Percentiles rank a stretch among this genome's conserved stretches.
Conservation (phyloP, 176 grass and related monocot genomes). For the Miscanthus lutarioriparius region DNA sequence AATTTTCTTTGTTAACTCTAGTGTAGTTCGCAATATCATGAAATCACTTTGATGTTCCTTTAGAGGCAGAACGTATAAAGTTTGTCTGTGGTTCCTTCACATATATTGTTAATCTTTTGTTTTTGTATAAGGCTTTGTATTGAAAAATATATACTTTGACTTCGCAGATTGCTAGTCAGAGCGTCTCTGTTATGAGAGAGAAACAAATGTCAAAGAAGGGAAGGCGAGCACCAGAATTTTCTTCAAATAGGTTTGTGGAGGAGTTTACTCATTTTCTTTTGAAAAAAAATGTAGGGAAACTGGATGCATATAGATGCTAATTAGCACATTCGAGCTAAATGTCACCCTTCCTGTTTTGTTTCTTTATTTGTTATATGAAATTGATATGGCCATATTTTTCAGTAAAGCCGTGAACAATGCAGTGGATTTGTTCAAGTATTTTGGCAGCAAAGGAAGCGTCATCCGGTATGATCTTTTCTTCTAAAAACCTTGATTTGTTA, state of each 20-base stretch:
- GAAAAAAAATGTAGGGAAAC: neutral
- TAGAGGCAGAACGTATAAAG: neutral
- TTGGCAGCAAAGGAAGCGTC: slow-evolving; percentile 89
- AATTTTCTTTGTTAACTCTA: slow-evolving; percentile 10
- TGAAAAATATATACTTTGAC: neutral
- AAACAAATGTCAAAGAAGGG: slow-evolving; percentile 82
- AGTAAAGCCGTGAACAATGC: slow-evolving; percentile 84
- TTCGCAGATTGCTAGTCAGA: slow-evolving; percentile 81
- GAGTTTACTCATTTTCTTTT: slow-evolving; percentile 17
- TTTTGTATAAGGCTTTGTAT: neutral
- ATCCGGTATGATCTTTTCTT: slow-evolving; percentile 51
- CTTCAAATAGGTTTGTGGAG: slow-evolving; percentile 60
- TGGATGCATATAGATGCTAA: neutral
- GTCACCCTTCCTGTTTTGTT: neutral
- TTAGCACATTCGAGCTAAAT: neutral
- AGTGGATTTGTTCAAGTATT: slow-evolving; percentile 86
- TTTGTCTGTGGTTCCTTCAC: slow-evolving; percentile 7
- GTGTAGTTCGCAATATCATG: neutral
- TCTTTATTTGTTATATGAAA: slow-evolving; percentile 14
- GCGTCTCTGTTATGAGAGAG: slow-evolving; percentile 86
- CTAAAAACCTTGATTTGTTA: neutral
- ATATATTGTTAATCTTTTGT: neutral
- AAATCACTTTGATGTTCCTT: neutral
- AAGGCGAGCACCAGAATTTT: slow-evolving; percentile 68
- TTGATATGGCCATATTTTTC: slow-evolving; percentile 23